Evolutionary conservation across 225 moss, liverwort and hornwort species (phyloP).

Genomic region (Marchantia paleacea): DNA sequence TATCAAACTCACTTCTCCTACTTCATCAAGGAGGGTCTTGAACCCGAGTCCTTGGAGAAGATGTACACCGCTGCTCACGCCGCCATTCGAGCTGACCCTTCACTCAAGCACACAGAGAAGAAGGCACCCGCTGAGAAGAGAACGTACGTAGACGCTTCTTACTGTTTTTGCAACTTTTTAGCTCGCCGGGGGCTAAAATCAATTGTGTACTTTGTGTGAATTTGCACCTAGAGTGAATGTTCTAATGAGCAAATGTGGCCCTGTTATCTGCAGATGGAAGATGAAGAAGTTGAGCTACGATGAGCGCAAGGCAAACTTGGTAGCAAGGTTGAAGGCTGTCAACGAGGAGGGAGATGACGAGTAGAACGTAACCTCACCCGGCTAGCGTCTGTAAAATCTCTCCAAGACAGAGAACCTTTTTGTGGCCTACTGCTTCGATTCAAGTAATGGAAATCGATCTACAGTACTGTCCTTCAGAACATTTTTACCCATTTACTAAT

Average conservation of each 20-base stretch:
- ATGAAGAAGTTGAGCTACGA: constrained; percentile 72
- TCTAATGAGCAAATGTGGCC: background rate
- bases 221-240: background rate
- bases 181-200: background rate
- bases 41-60: constrained; percentile 52
- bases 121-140: constrained; percentile 57
- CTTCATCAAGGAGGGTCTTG: constrained; percentile 54
- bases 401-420: constrained; percentile 24
- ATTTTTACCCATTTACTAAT: no score
- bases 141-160: constrained; percentile 39
- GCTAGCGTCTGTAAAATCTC: background rate
- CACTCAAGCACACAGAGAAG: constrained; percentile 56
- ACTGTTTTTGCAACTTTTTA: background rate
- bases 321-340: constrained; percentile 64
- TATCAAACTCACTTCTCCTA: constrained; percentile 56
- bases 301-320: constrained; percentile 62
- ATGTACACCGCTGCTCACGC: constrained; percentile 62
- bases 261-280: constrained; percentile 50
- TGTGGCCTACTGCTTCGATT: constrained; percentile 3
- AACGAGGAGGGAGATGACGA: constrained; percentile 64
- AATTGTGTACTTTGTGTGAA: background rate
- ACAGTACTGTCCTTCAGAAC: no score
- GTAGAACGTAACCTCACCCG: background rate
- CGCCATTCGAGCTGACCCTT: constrained; percentile 63
- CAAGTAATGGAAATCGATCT: constrained; percentile 14